Base-by-base conservation (phyloP, 2,329 filamentous ascomycete species). In the Fusarium sp. region DNA sequence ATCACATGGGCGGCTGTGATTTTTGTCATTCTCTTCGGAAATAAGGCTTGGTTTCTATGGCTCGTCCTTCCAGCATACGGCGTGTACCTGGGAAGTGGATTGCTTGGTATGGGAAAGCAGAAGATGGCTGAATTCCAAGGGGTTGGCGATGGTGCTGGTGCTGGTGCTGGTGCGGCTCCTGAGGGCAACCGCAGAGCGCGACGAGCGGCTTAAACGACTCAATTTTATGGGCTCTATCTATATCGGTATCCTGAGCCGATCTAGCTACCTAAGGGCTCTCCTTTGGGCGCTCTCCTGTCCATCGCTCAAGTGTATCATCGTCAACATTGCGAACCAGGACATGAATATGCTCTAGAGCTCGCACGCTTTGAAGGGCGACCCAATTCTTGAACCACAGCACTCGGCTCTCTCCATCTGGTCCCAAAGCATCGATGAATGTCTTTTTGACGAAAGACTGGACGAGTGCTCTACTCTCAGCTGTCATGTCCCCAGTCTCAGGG, bases 371-470 rank as follows among this genome's bases (percentile, higher is more conserved):
- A 77, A 98, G 81, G 26, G 90, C 89, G 63, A 89, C 90, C 94
- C 94, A 97, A 74, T 98, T 98, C 85, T 95, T 97, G 82, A 98
- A 98, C 93, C 94, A 98, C 64, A 94, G 77, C 43, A 91, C 88
- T 48, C 80, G 82, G 8, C 84, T 80, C 58, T 81, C 79, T n/a
- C 84, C 85, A 6, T 79, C 81, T 0, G 79, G 77, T 0, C 84
- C 85, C 15, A 92, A 80, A 29, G 79, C 80, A n/a, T 86, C 82
- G 33, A 86, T 82, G 76, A 98, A 98, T 18, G 86, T 91, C 66
- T 82, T 84, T 69, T 87, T 80, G 31, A 97, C 90, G 77, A 93
- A 98, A 12, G 84, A 83, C 46, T 89, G 85, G 37, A 97, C 91
- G 62, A 86, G 79, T 39, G 80, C 80, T 54, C 90, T 86, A 61